These are phyloP conservation scores for Fusarium chlamydosporum DNA, from an alignment of 2,329 filamentous ascomycete genomes.

Conservation along the genomic window DNA sequence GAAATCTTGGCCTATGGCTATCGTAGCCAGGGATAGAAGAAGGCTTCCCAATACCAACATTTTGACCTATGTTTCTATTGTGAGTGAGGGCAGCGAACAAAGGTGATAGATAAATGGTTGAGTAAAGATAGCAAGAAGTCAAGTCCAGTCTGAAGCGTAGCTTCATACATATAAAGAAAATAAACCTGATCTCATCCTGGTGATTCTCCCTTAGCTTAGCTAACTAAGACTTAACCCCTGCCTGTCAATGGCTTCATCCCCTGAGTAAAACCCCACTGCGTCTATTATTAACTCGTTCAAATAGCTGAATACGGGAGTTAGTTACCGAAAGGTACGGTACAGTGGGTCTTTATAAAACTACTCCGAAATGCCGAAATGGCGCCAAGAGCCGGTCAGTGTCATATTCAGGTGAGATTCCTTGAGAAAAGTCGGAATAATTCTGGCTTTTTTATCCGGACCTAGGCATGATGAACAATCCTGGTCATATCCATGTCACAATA, in stretches of 20 bases:
- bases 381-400: background rate
- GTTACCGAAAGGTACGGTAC: background rate
- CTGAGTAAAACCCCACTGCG: background rate
- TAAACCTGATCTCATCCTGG: too few relatives aligned
- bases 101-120: background rate
- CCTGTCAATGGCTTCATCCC: too few relatives aligned
- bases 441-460: too few relatives aligned
- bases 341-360: background rate
- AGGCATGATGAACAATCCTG: too few relatives aligned
- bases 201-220: too few relatives aligned
- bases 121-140: background rate
- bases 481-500: too few relatives aligned
- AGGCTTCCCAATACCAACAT: background rate
- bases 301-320: background rate
- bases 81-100: background rate
- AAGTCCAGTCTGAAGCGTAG: too few relatives aligned
- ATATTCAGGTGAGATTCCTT: background rate
- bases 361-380: background rate
- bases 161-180: too few relatives aligned
- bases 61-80: background rate
- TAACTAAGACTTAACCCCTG: background rate
- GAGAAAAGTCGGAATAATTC: too few relatives aligned
- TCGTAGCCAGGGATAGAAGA: background rate
- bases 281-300: background rate
- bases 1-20: background rate